A percentile compares a stretch with the other conserved stretches of the same genome.
Evolutionary conservation across 2,329 filamentous ascomycete species (phyloP).

Genomic region (Diaporthe nobilis): DNA sequence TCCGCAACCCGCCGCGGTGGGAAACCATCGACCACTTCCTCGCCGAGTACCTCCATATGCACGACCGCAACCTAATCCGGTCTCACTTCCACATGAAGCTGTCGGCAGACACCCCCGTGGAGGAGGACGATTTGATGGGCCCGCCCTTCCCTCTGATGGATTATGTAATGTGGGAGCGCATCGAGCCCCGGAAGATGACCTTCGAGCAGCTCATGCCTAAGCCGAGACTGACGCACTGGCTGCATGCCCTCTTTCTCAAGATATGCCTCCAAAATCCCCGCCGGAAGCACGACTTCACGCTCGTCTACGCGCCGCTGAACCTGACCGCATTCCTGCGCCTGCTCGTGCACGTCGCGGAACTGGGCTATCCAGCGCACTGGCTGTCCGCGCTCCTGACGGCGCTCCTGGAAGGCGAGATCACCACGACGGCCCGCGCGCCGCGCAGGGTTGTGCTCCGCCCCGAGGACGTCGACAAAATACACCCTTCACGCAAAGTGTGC

Average conservation of each 20-base stretch:
- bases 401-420: slow-evolving; percentile 43
- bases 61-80: slow-evolving; percentile 45
- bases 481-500: background rate
- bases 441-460: background rate
- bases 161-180: slow-evolving; percentile 45
- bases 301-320: slow-evolving; percentile 1
- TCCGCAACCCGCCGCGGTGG: slow-evolving; percentile 46
- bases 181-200: slow-evolving; percentile 22
- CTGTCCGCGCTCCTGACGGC: slow-evolving; percentile 43
- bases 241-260: slow-evolving; percentile 46
- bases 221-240: slow-evolving; percentile 45
- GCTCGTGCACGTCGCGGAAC: slow-evolving; percentile 42
- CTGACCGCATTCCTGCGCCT: slow-evolving; percentile 35
- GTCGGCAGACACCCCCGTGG: background rate
- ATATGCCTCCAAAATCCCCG: slow-evolving; percentile 44
- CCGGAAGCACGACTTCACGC: background rate
- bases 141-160: slow-evolving; percentile 41
- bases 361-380: slow-evolving; percentile 50
- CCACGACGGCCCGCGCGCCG: background rate
- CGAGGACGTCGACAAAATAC: background rate
- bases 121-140: background rate
- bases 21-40: slow-evolving; percentile 46
- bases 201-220: slow-evolving; percentile 41
- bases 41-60: slow-evolving; percentile 50
- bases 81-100: slow-evolving; percentile 43